Evolutionary conservation across 225 moss, liverwort and hornwort species (phyloP).

Genomic region (Physcomitrium patens): DNA sequence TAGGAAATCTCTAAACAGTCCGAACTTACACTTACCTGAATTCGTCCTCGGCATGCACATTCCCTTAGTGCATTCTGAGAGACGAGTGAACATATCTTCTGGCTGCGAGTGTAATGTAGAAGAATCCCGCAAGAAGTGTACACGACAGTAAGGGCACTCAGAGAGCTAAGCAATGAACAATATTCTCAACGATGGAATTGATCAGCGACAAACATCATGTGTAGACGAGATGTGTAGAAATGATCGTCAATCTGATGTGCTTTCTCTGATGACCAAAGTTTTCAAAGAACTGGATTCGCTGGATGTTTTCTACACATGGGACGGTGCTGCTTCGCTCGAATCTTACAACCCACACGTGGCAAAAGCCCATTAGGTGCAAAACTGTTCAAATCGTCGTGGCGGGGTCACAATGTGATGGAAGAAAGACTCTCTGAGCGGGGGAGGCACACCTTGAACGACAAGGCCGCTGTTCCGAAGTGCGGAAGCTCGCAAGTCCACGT

Average conservation of each 20-base stretch:
- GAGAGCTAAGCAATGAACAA: slow-evolving; percentile 7
- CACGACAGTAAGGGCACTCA: neutral
- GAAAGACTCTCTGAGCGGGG: too few relatives aligned
- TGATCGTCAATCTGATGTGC: too few relatives aligned
- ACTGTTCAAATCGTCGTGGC: too few relatives aligned
- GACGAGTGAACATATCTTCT: neutral
- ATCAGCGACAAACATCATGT: neutral
- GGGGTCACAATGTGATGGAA: too few relatives aligned
- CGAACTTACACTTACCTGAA: slow-evolving; percentile 22
- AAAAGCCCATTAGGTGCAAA: too few relatives aligned
- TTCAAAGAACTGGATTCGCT: too few relatives aligned
- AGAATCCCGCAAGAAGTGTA: neutral
- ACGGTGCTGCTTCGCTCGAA: too few relatives aligned
- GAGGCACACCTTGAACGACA: too few relatives aligned
- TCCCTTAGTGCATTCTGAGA: neutral
- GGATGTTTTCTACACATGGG: too few relatives aligned
- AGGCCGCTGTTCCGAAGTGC: neutral
- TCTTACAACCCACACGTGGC: too few relatives aligned
- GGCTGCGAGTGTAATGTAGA: slow-evolving; percentile 5
- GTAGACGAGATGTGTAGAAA: too few relatives aligned
- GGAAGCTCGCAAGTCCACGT: neutral
- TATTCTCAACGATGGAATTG: neutral
- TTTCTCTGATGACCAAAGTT: too few relatives aligned
- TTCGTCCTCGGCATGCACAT: slow-evolving; percentile 36
- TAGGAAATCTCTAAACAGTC: neutral